Evolutionary conservation across 2,329 filamentous ascomycete genomes (phyloP).

Genomic region (Talaromyces sp.): DNA sequence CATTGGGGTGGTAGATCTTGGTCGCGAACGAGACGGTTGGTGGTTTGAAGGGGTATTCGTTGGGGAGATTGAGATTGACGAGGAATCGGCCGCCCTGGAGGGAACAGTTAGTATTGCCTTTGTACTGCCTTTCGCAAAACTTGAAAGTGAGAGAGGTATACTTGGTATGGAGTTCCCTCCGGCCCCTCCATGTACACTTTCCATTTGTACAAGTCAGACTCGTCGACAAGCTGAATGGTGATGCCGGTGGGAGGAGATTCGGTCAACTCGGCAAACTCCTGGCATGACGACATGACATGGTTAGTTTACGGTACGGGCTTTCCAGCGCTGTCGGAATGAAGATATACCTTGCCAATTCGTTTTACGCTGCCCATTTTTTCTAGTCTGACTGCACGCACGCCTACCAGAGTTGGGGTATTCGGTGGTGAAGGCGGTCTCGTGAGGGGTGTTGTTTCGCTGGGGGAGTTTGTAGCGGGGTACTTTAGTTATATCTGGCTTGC

Average conservation of each 20-base stretch:
- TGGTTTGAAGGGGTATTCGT: conserved; percentile 86
- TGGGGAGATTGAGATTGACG: conserved; percentile 67
- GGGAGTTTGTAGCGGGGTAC: neutral
- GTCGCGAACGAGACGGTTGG: conserved; percentile 75
- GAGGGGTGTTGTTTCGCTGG: neutral
- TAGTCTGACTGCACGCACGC: neutral
- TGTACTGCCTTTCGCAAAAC: neutral
- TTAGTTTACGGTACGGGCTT: neutral
- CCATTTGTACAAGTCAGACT: conserved; percentile 65
- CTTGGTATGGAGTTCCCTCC: conserved; percentile 59
- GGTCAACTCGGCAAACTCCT: conserved; percentile 61
- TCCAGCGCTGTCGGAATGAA: neutral
- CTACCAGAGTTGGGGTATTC: neutral
- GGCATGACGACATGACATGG: neutral
- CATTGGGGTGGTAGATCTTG: conserved; percentile 93
- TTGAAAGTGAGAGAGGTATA: conserved; percentile 34
- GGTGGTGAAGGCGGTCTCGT: neutral
- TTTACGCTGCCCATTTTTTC: conserved; percentile 40
- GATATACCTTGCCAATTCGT: conserved; percentile 42
- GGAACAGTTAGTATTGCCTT: neutral
- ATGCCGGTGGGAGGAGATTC: conserved; percentile 54
- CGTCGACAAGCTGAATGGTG: conserved; percentile 54
- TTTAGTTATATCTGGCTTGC: neutral
- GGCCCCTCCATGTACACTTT: conserved; percentile 64
- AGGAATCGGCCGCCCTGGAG: conserved; percentile 66